phyloP scores from a whole-genome alignment of 805 yeast genomes.

The Candida broadrunensis region DNA sequence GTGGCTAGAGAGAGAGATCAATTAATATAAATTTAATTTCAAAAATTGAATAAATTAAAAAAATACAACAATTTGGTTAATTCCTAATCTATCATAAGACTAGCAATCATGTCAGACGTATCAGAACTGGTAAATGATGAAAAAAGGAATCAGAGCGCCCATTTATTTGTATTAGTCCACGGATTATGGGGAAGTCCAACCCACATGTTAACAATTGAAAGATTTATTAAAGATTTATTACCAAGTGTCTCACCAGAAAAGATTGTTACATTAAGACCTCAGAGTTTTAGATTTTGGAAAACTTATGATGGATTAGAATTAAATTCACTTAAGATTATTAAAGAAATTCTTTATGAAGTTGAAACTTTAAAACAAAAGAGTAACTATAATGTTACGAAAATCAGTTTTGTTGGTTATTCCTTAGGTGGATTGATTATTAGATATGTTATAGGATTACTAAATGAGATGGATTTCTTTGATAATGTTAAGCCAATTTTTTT shows the following conservation, averaged over 20 bases:
- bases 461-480: conserved; percentile 33
- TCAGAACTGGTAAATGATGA: no score
- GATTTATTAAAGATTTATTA: conserved; percentile 23
- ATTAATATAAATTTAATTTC: no score
- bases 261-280: conserved; percentile 34
- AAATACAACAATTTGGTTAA: no score
- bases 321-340: conserved; percentile 31
- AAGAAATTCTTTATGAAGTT: conserved; percentile 38
- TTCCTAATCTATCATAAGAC: no score
- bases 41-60: no score
- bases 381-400: conserved; percentile 46
- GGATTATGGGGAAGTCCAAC: conserved; percentile 45
- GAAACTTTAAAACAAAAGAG: conserved; percentile 31
- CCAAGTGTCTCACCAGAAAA: conserved; percentile 19
- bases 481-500: conserved; percentile 35
- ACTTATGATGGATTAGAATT: conserved; percentile 40
- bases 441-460: conserved; percentile 64
- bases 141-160: conserved; percentile 12
- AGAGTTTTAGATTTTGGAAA: conserved; percentile 41
- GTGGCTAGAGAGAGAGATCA: no score
- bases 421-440: conserved; percentile 84
- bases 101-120: no score
- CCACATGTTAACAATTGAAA: conserved; percentile 38
- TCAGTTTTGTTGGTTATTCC: conserved; percentile 84
- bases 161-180: conserved; percentile 38